These are phyloP conservation scores for Yamadazyma dushanensis DNA, from an alignment of 1,139 yeast species.

Conservation along the genomic window DNA sequence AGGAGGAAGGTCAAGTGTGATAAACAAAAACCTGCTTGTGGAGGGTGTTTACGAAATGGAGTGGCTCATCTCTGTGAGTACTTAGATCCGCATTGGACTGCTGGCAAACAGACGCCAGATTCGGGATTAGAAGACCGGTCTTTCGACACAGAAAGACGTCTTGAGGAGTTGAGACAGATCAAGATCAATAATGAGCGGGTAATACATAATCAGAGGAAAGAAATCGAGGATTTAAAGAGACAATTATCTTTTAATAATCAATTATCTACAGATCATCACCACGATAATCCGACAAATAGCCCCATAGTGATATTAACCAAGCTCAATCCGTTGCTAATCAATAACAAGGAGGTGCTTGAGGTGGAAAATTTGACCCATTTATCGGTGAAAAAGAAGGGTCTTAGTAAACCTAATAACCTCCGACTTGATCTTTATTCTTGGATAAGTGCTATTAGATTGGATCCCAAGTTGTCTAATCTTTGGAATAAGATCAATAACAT, in stretches of 20 bases:
- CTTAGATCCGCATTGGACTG: conserved; percentile 43
- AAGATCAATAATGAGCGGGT: conserved; percentile 24
- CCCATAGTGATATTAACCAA: conserved; percentile 13
- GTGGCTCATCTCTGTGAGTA: conserved; percentile 46
- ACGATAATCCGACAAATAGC: conserved; percentile 6
- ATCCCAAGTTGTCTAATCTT: conserved; percentile 41
- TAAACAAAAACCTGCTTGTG: conserved; percentile 42
- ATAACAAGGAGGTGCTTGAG: conserved; percentile 18
- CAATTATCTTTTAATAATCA: conserved; percentile 31
- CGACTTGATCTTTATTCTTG: conserved; percentile 33
- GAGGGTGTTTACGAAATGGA: conserved; percentile 44
- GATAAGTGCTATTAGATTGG: conserved; percentile 41
- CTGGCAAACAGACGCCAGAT: conserved; percentile 4
- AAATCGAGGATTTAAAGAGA: conserved; percentile 37
- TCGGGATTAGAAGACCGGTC: neutral
- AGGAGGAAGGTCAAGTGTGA: conserved; percentile 49
- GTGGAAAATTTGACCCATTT: conserved; percentile 20
- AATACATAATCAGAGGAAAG: conserved; percentile 29
- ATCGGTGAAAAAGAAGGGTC: conserved; percentile 1
- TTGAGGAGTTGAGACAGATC: conserved; percentile 23
- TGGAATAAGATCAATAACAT: conserved; percentile 45
- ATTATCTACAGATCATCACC: conserved; percentile 19
- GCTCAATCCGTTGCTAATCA: conserved; percentile 17
- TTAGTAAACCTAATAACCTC: neutral
- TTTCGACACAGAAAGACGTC: conserved; percentile 10